Evolutionary conservation across 345 rosid genomes (phyloP).

Genomic region (Euphorbia lathyris): DNA sequence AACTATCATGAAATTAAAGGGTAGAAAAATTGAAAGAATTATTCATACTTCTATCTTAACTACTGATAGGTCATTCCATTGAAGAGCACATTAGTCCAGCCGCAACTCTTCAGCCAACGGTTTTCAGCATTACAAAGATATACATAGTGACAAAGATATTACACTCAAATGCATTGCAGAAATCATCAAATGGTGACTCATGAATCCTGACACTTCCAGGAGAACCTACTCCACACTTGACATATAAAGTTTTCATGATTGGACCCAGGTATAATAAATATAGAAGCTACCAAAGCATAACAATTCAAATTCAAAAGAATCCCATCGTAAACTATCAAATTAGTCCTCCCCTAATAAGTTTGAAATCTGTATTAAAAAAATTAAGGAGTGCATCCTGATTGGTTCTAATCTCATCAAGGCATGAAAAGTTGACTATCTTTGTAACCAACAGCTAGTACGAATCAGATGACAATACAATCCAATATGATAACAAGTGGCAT

Average conservation of each 20-base stretch:
- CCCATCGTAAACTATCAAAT: no score
- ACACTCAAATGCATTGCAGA: neutral
- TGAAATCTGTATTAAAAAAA: neutral
- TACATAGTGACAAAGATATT: neutral
- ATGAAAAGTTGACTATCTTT: neutral
- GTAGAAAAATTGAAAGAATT: neutral
- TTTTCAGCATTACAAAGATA: neutral
- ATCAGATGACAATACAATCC: neutral
- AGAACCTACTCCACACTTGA: neutral
- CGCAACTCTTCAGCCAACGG: neutral
- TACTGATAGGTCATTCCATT: neutral
- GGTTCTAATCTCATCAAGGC: neutral
- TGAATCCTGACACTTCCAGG: neutral
- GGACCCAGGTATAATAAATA: neutral
- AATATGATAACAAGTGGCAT: neutral
- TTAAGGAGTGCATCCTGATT: neutral
- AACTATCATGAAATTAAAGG: neutral
- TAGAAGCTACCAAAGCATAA: slow-evolving; percentile 1
- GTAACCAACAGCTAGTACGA: neutral
- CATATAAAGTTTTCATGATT: neutral
- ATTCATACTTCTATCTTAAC: no score
- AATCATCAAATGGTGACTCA: neutral
- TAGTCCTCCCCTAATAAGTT: neutral
- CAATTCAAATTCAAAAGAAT: neutral
- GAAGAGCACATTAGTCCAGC: neutral